These are phyloP conservation scores for Austropuccinia psidii DNA, from an alignment of 1,284 basidiomycete species.

Conservation along the genomic window DNA sequence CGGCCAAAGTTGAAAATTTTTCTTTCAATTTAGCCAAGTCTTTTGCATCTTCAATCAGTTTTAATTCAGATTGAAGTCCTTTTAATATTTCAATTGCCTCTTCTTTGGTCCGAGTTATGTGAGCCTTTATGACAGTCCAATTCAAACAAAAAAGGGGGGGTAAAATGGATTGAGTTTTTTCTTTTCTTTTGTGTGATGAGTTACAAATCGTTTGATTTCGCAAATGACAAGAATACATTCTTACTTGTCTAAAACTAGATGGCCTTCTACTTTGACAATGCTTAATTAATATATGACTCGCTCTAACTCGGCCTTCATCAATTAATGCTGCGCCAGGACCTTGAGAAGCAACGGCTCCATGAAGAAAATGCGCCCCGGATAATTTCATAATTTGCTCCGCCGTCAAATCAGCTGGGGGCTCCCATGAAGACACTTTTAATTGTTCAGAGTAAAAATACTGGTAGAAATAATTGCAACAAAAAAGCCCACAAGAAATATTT, in stretches of 20 bases:
- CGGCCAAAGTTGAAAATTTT: slow-evolving; percentile 68
- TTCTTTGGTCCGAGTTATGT: slow-evolving; percentile 80
- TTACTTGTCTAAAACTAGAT: slow-evolving; percentile 50
- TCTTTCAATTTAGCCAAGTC: slow-evolving; percentile 48
- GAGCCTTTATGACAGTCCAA: slow-evolving; percentile 52
- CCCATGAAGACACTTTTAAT: slow-evolving; percentile 73
- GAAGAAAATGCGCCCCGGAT: slow-evolving; percentile 44
- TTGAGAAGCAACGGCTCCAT: slow-evolving; percentile 9
- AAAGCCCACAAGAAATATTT: slow-evolving; percentile 27
- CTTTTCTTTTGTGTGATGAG: too few species aligned
- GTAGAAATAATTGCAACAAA: background rate
- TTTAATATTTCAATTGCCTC: slow-evolving; percentile 74
- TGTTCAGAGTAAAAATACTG: slow-evolving; percentile 74
- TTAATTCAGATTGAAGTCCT: slow-evolving; percentile 53
- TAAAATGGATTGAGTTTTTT: slow-evolving; percentile 54
- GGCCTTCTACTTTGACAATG: slow-evolving; percentile 78
- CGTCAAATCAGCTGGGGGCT: slow-evolving; percentile 62
- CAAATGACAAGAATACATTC: background rate
- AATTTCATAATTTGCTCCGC: slow-evolving; percentile 43
- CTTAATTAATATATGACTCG: slow-evolving; percentile 91
- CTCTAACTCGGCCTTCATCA: slow-evolving; percentile 54
- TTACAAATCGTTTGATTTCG: too few species aligned
- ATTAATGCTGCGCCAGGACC: slow-evolving; percentile 38
- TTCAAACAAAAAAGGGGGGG: background rate
- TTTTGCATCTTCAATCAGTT: slow-evolving; percentile 25